Evolutionary conservation across 163 green algal genomes (phyloP).

Genomic region (Chloromonas sp.): DNA sequence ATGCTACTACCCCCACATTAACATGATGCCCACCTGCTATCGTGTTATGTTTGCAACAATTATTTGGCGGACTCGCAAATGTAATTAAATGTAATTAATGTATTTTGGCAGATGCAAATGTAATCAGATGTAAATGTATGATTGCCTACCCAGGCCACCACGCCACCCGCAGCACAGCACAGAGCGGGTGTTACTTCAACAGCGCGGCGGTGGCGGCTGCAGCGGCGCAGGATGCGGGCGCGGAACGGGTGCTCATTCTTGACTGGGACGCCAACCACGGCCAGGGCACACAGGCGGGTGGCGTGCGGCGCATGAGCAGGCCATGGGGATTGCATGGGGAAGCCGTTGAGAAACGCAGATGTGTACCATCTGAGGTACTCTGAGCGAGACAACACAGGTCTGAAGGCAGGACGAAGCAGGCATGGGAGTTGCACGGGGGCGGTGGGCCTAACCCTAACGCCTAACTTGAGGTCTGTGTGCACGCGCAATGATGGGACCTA

Average conservation of each 20-base stretch:
- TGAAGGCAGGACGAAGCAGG: not conserved
- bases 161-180: slow-evolving; percentile 17
- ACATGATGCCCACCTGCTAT: no score
- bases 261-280: slow-evolving; percentile 69
- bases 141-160: slow-evolving; percentile 13
- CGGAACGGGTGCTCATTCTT: slow-evolving; percentile 68
- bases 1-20: no score
- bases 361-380: not conserved
- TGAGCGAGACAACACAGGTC: not conserved
- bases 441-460: no score
- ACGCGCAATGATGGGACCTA: no score
- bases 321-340: not conserved
- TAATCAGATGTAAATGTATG: no score
- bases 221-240: slow-evolving; percentile 51
- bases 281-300: slow-evolving; percentile 12
- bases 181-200: slow-evolving; percentile 91
- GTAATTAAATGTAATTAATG: no score
- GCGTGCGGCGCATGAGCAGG: not conserved
- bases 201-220: slow-evolving; percentile 76
- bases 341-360: not conserved
- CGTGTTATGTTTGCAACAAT: no score
- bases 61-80: no score
- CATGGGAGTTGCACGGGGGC: not conserved
- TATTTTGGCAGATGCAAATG: no score
- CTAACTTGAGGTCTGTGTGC: no score